Percentiles rank a stretch among this genome's conserved stretches.
Conservation (phyloP, 2,329 filamentous ascomycete genomes). For the Diaporthe ilicicola region DNA sequence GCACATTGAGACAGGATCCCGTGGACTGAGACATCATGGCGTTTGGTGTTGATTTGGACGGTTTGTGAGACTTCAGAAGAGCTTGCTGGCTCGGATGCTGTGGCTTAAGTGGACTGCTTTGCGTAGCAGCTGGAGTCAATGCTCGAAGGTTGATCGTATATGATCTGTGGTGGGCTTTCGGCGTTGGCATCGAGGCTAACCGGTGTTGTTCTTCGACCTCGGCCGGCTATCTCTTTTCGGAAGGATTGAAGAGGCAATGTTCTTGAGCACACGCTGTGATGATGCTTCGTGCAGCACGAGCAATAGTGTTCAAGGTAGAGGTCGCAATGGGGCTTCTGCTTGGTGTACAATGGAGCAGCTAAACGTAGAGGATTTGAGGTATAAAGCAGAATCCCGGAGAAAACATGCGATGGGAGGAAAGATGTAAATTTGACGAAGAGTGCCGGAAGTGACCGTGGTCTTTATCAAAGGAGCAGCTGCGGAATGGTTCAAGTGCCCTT, state of each 20-base stretch:
- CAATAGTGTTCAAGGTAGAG: not conserved
- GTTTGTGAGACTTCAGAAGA: conserved; percentile 26
- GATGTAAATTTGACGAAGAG: not conserved
- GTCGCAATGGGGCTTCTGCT: not conserved
- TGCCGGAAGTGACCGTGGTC: conserved; percentile 1
- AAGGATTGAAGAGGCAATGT: not conserved
- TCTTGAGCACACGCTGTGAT: not conserved
- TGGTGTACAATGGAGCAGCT: not conserved
- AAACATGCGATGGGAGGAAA: not conserved
- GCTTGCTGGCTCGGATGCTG: conserved; percentile 12
- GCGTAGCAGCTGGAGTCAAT: conserved; percentile 15
- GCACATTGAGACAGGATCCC: not conserved
- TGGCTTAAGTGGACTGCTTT: not conserved
- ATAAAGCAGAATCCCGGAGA: not conserved
- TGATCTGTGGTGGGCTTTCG: conserved; percentile 31
- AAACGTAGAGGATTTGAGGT: not conserved
- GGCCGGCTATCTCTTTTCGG: conserved; percentile 1
- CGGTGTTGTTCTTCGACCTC: conserved; percentile 10
- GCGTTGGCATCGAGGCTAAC: conserved; percentile 31
- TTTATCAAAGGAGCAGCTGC: conserved; percentile 11
- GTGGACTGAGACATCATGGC: conserved; percentile 26
- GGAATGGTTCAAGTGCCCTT: conserved; percentile 18
- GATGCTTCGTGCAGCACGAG: not conserved
- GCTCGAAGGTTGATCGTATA: conserved; percentile 32
- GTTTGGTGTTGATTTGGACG: conserved; percentile 30